These are phyloP conservation scores for Curvularia lunata DNA, from an alignment of 2,329 filamentous ascomycete species.

Conservation along the genomic window DNA sequence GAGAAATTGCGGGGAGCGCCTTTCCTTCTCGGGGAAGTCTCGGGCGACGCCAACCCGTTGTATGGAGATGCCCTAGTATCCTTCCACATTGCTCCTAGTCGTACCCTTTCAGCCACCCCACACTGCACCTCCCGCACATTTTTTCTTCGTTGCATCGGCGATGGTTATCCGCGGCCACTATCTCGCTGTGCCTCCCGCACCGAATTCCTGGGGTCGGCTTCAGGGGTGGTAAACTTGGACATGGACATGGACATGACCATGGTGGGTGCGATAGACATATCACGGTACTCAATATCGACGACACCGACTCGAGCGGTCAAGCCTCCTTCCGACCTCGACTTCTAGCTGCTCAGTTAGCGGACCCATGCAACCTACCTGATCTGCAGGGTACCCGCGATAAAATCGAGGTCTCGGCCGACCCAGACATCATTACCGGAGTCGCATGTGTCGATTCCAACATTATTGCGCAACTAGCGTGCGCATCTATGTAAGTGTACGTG, in stretches of 20 bases:
- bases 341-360: not conserved
- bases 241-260: not conserved
- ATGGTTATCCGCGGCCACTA: conserved; percentile 8
- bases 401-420: conserved; percentile 7
- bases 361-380: conserved; percentile 3
- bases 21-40: conserved; percentile 29
- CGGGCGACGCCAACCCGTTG: conserved; percentile 21
- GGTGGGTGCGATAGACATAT: not conserved
- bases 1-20: conserved; percentile 23
- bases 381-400: conserved; percentile 9
- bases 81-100: conserved; percentile 18
- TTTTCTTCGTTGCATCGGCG: conserved; percentile 8
- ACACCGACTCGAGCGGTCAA: conserved; percentile 5
- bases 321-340: not conserved
- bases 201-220: conserved; percentile 1
- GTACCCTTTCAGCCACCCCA: not conserved
- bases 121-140: conserved; percentile 11
- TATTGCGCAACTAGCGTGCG: not conserved
- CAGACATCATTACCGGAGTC: conserved; percentile 1
- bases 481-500: not conserved
- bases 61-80: conserved; percentile 8
- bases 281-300: not conserved
- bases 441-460: not conserved
- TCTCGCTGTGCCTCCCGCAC: conserved; percentile 2
- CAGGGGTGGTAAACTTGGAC: not conserved